These are phyloP conservation scores for Heterobasidion irregulare DNA, from an alignment of 1,284 basidiomycete species.

Conservation along the genomic window DNA sequence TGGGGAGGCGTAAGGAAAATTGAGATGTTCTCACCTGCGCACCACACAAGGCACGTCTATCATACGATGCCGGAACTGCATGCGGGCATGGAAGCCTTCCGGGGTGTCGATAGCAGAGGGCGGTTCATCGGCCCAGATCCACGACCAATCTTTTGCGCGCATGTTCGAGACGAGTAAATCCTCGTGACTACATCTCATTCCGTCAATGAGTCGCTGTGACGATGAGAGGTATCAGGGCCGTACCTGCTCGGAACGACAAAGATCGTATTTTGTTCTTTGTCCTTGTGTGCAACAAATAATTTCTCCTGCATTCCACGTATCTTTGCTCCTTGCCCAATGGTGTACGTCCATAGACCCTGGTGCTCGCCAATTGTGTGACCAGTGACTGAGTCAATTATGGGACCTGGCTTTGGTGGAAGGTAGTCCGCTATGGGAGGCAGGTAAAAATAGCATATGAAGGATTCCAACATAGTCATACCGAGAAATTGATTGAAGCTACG, in stretches of 20 bases:
- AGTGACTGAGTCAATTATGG: conserved; percentile 52
- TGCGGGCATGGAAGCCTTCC: conserved; percentile 38
- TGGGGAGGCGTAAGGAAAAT: not conserved
- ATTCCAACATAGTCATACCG: conserved; percentile 30
- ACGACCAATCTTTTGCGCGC: conserved; percentile 47
- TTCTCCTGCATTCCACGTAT: conserved; percentile 54
- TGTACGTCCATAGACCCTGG: conserved; percentile 80
- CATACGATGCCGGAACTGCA: conserved; percentile 75
- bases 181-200: conserved; percentile 37
- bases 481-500: conserved; percentile 70
- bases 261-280: conserved; percentile 50
- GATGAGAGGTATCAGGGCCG: not conserved
- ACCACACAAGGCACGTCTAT: conserved; percentile 40
- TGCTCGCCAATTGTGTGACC: conserved; percentile 59
- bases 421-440: conserved; percentile 59
- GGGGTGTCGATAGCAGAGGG: conserved; percentile 35
- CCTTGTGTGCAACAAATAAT: conserved; percentile 77
- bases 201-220: not conserved
- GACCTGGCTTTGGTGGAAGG: conserved; percentile 57
- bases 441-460: not conserved
- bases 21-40: conserved; percentile 16
- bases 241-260: conserved; percentile 73
- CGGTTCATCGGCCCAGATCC: conserved; percentile 66
- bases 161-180: conserved; percentile 48
- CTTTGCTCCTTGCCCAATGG: conserved; percentile 76